These are phyloP conservation scores for Anisodus tanguticus DNA, from an alignment of 257 asterid species.

Conservation along the genomic window DNA sequence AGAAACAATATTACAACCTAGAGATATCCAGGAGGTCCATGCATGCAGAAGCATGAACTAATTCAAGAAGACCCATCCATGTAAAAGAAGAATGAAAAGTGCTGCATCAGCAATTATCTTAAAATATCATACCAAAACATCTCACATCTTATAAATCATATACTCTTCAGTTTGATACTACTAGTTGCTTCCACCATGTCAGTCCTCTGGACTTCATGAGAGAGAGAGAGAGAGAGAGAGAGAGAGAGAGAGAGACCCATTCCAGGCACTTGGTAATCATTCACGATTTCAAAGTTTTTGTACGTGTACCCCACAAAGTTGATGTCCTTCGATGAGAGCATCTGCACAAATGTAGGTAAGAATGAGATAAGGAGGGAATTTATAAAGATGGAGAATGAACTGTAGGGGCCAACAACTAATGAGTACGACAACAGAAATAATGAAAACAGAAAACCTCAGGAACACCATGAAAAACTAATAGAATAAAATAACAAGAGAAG, in stretches of 20 bases:
- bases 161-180: neutral
- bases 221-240: conserved; percentile 14
- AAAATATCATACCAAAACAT: neutral
- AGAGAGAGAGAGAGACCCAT: conserved; percentile 62
- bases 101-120: neutral
- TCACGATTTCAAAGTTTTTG: conserved; percentile 96
- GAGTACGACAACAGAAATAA: neutral
- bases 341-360: conserved; percentile 46
- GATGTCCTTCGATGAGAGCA: conserved; percentile 95
- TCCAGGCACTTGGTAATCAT: conserved; percentile 95
- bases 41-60: conserved; percentile 18
- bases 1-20: neutral
- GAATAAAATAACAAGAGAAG: conserved; percentile 1
- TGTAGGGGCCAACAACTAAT: conserved; percentile 1
- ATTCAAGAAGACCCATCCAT: conserved; percentile 13
- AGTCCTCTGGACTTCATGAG: neutral
- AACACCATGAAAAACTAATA: neutral
- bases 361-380: conserved; percentile 33
- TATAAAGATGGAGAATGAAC: neutral
- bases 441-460: neutral
- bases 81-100: neutral
- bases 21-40: conserved; percentile 21
- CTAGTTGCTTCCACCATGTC: neutral
- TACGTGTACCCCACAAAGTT: conserved; percentile 97
- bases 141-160: conserved; percentile 11